Base-by-base conservation (phyloP, 352 stramenopile genomes). In the Phytophthora colocasiae region DNA sequence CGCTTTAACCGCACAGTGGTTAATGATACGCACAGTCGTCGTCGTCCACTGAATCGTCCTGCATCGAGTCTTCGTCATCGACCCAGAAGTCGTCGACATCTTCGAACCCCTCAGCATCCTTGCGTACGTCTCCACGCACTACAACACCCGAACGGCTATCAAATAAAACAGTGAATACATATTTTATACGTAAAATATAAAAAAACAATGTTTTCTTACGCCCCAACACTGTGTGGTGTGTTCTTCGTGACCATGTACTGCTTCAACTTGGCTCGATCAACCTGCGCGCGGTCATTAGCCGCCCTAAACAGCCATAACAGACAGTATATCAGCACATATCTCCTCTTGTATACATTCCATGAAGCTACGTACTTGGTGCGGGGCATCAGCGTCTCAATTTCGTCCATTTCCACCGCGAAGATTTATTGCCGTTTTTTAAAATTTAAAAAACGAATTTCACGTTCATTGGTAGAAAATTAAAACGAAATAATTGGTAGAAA, bases 31-130 rank as follows among this genome's bases (percentile, higher is more conserved):
- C 17, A 78, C 71, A 78, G 32, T 71, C 69, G 50, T 73, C 69
- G 36, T 78, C 67, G 50, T 75, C 69, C 46, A 74, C 65, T 9
- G 69, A 78, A 24, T 71, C 71, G 61, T 75, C 63, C 41, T 79
- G 62, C 58, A 76, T 48, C 8, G 66, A 76, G 32, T 88, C 76
- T 19, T 85, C 78, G 54, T 36, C 31, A 36, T 96, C 84, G 32
- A 81, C 84, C 85, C 85, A 96, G 53, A 96, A 96, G 45, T 96
- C 88, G 66, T 96, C 88, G 43, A 94, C 90, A 47, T 96, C 88
- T 46, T 96, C 85, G 50, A 96, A 96, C 0, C 88, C 88, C 24
- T 94, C 69, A 1, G 77, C 84, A 43, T 96, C 88, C 29, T 87
- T 91, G 15, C 83, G 87, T 43, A 93, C 82, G 17, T 92, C 80